Base-by-base conservation (phyloP, 768 basidiomycete species). In the Boletus bicolor region DNA sequence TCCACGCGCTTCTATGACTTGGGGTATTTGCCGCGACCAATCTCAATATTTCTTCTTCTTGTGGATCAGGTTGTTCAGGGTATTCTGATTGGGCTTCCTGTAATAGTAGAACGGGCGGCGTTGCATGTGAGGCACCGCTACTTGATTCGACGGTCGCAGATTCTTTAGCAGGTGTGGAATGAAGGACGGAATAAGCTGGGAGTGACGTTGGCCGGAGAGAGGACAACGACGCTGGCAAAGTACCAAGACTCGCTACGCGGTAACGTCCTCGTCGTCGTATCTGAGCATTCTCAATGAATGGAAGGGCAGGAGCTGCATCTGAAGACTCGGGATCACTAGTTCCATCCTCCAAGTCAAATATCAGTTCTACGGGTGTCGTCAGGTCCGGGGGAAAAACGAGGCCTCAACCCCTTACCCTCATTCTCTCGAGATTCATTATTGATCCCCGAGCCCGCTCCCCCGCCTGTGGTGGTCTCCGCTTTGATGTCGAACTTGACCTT, bases 401-500 rank as follows among this genome's bases (percentile, higher is more conserved):
- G 45, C 26, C 37, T 51, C 50, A 50, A 59, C 55, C 69, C 21
- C 73, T 55, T 58, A 82, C 85, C 85, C 75, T 81, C 78, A 28
- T 72, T 67, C 48, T 70, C 73, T 5, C 35, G 72, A 57, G 38
- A 63, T 64, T 73, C 71, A 39, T 68, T 72, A 41, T 68, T 69
- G 42, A 66, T 64, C 53, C 70, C 72, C 19, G 68, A 55, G 35
- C 68, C 71, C 17, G 72, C 71, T 28, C 68, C 69, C 32, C 78
- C 74, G 57, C 79, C 79, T n/a, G 78, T 74, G 26, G 77, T 72
- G 11, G 80, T 77, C 38, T 77, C 82, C 21, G 84, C 80, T 64
- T 85, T 75, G 47, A 86, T 80, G 59, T 90, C 81, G 62, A 91
- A 91, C 9, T 86, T 88, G 32, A 91, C 86, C 68, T 83, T 87